Conservation (phyloP, 148 eudicot genomes). For the Camellia lanceoleosa region DNA sequence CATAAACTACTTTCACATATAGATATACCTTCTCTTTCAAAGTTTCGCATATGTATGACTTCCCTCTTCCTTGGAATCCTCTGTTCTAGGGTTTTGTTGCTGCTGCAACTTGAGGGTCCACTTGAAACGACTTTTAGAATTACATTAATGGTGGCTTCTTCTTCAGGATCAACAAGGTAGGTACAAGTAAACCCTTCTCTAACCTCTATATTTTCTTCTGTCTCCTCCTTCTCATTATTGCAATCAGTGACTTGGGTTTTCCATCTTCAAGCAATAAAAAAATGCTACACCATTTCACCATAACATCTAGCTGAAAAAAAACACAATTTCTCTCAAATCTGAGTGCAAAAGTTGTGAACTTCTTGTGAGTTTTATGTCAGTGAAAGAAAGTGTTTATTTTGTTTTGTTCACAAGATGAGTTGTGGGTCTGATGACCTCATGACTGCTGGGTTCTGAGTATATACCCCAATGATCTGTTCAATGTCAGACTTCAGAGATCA, state of each 20-base stretch:
- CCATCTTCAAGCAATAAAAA: neutral
- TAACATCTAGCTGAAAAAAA: neutral
- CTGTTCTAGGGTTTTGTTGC: slow-evolving; percentile 19
- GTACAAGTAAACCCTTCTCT: slow-evolving; percentile 3
- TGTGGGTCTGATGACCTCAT: neutral
- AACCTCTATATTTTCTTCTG: neutral
- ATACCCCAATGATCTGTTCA: slow-evolving; percentile 21
- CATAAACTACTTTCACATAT: neutral
- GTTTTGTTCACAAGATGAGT: neutral
- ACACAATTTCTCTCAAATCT: neutral
- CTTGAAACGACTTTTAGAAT: neutral
- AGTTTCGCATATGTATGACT: neutral
- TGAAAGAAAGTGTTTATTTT: slow-evolving; percentile 3
- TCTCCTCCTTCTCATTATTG: slow-evolving; percentile 15
- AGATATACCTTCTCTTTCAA: neutral
- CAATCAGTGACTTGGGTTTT: slow-evolving; percentile 11
- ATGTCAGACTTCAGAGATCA: slow-evolving; percentile 24
- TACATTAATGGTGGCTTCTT: slow-evolving; percentile 15
- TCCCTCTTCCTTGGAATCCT: slow-evolving; percentile 17
- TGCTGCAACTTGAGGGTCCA: slow-evolving; percentile 18
- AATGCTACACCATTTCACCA: neutral
- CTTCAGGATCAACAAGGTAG: slow-evolving; percentile 18
- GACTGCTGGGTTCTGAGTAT: neutral
- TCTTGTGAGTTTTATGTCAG: neutral
- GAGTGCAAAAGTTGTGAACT: neutral